Evolutionary conservation across 2,329 filamentous ascomycete species (phyloP).

Genomic region (Epichloe aotearoae): DNA sequence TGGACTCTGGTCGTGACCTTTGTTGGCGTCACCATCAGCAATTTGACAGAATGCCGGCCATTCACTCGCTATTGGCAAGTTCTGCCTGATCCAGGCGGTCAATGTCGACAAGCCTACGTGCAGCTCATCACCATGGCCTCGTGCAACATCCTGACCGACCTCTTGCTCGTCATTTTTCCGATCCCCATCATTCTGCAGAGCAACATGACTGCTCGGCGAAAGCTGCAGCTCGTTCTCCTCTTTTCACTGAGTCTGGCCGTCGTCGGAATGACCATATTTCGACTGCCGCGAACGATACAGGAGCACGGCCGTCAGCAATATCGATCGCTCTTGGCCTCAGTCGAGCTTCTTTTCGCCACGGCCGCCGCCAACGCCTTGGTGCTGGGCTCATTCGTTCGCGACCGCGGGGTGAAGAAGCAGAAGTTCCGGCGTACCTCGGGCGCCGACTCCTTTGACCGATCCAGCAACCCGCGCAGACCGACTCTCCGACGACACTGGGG

Average conservation of each 20-base stretch:
- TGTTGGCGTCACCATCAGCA: slow-evolving; percentile 64
- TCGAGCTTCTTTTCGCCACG: slow-evolving; percentile 82
- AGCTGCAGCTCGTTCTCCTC: slow-evolving; percentile 63
- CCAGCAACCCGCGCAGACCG: slow-evolving; percentile 27
- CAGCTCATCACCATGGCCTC: slow-evolving; percentile 85
- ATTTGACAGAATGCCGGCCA: slow-evolving; percentile 70
- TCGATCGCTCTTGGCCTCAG: slow-evolving; percentile 75
- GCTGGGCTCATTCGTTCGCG: slow-evolving; percentile 82
- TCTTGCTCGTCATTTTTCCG: slow-evolving; percentile 77
- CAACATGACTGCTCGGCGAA: slow-evolving; percentile 62
- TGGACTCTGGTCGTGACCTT: slow-evolving; percentile 70
- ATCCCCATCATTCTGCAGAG: slow-evolving; percentile 77
- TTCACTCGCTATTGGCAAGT: slow-evolving; percentile 69
- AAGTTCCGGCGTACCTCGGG: slow-evolving; percentile 60
- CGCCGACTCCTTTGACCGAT: slow-evolving; percentile 47
- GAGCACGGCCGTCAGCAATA: slow-evolving; percentile 66
- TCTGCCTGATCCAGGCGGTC: slow-evolving; percentile 69
- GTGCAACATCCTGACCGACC: slow-evolving; percentile 77
- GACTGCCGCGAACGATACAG: slow-evolving; percentile 65
- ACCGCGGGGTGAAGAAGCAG: slow-evolving; percentile 78
- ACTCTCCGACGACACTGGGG: slow-evolving; percentile 59
- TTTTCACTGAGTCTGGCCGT: slow-evolving; percentile 78
- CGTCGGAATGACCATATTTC: slow-evolving; percentile 66
- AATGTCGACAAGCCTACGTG: slow-evolving; percentile 74
- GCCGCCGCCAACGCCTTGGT: slow-evolving; percentile 80